phyloP scores from a whole-genome alignment of 176 grass and related monocot species.

The Phyllostachys edulis region DNA sequence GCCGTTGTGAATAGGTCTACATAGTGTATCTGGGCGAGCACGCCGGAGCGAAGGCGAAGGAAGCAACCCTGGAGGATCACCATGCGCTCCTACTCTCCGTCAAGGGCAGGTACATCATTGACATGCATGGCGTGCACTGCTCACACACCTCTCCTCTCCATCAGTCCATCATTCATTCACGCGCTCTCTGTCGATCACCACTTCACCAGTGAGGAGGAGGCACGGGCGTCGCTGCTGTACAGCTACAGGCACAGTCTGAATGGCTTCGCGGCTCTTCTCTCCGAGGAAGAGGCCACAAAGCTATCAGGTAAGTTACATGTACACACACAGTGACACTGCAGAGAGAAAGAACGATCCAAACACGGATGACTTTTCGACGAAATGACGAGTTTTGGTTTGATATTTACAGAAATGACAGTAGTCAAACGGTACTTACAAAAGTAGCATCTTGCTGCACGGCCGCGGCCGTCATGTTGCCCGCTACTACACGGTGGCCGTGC shows the following conservation, averaged over 20 bases:
- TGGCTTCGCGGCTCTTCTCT: conserved; percentile 83
- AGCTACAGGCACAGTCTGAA: conserved; percentile 94
- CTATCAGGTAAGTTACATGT: conserved; percentile 49
- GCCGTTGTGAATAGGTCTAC: conserved; percentile 47
- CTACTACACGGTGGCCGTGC: no score
- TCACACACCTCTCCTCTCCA: not conserved
- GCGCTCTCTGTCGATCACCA: not conserved
- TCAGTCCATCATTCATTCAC: not conserved
- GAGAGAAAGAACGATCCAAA: not conserved
- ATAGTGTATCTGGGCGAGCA: conserved; percentile 76
- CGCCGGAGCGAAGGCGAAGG: conserved; percentile 36
- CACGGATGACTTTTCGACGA: no score
- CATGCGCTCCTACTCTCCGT: conserved; percentile 66
- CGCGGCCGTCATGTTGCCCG: no score
- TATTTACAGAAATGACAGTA: no score
- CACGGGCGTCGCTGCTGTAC: conserved; percentile 66
- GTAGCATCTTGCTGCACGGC: no score
- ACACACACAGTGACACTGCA: not conserved
- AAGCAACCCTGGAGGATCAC: conserved; percentile 59
- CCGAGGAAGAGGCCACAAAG: conserved; percentile 49
- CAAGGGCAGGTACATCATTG: conserved; percentile 58
- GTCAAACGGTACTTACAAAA: no score
- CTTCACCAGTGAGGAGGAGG: conserved; percentile 56
- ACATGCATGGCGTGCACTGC: not conserved
- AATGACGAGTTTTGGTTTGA: no score